A percentile compares a stretch with the other conserved stretches of the same genome.
phyloP scores from a whole-genome alignment of 345 rosid genomes.

The Cardamine occulta region DNA sequence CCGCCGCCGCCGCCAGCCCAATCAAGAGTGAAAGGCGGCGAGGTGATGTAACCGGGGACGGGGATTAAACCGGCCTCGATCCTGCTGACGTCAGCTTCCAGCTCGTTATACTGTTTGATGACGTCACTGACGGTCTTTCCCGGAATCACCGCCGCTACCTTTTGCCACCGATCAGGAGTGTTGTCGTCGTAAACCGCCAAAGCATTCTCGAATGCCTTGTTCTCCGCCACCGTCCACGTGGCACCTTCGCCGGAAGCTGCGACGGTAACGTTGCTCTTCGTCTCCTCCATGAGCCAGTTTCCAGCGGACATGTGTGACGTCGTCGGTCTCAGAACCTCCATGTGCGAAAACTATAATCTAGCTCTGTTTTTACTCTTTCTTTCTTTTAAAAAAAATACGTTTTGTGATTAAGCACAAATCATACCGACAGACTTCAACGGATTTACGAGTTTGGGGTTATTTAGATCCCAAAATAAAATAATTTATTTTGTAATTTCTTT shows the following conservation, averaged over 20 bases:
- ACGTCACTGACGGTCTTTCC: constrained; percentile 89
- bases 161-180: constrained; percentile 84
- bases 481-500: constrained; percentile 24
- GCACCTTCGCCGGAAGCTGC: constrained; percentile 43
- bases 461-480: constrained; percentile 7
- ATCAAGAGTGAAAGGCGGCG: constrained; percentile 72
- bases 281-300: constrained; percentile 68
- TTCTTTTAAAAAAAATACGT: not conserved
- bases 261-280: constrained; percentile 35
- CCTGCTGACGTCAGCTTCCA: constrained; percentile 80
- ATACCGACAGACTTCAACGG: constrained; percentile 17
- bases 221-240: constrained; percentile 80
- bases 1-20: constrained; percentile 47
- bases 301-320: constrained; percentile 52
- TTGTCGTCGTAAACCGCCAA: constrained; percentile 77
- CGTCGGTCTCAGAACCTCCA: constrained; percentile 68
- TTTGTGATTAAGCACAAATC: constrained; percentile 9
- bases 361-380: constrained; percentile 13
- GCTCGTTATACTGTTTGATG: constrained; percentile 73
- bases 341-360: constrained; percentile 39
- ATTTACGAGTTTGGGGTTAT: not conserved
- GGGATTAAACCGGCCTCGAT: constrained; percentile 89
- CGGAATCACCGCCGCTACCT: constrained; percentile 79
- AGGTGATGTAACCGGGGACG: constrained; percentile 62
- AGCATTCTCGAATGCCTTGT: constrained; percentile 88